A percentile compares a stretch with the other conserved stretches of the same genome.
These are phyloP conservation scores for Apodospora peruviana DNA, from an alignment of 495 filamentous ascomycete genomes.

Conservation along the genomic window DNA sequence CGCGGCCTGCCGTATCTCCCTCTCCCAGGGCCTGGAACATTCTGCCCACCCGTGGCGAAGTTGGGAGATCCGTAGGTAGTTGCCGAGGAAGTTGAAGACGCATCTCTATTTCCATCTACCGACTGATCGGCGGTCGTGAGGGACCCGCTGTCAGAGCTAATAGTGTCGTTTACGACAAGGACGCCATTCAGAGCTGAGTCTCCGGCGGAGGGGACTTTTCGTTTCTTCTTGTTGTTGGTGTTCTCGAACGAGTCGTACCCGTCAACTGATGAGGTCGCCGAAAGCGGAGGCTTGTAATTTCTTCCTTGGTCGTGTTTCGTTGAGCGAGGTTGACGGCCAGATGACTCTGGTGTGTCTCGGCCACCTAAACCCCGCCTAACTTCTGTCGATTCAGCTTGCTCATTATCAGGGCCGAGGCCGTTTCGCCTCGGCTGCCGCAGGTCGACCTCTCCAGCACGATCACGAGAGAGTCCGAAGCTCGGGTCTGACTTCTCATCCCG, in stretches of 20 bases:
- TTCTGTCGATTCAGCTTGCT: conserved; percentile 16
- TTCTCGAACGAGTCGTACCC: conserved; percentile 98
- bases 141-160: conserved; percentile 24
- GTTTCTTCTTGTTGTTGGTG: conserved; percentile 98
- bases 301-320: conserved; percentile 27
- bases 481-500: conserved; percentile 28
- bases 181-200: conserved; percentile 48
- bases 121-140: conserved; percentile 18
- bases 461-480: conserved; percentile 13
- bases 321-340: conserved; percentile 21
- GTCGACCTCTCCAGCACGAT: conserved; percentile 18
- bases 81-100: conserved; percentile 29
- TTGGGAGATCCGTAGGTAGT: conserved; percentile 32
- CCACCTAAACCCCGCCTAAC: conserved; percentile 12
- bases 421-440: conserved; percentile 22
- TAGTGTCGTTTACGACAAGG: conserved; percentile 42
- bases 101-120: conserved; percentile 26
- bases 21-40: conserved; percentile 72
- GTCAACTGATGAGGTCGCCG: conserved; percentile 58
- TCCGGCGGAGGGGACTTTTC: conserved; percentile 91
- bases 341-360: conserved; percentile 19
- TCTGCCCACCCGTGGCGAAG: conserved; percentile 45
- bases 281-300: conserved; percentile 40
- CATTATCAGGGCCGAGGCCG: conserved; percentile 30
- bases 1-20: conserved; percentile 66